A percentile compares a stretch with the other conserved stretches of the same genome.
phyloP scores from a whole-genome alignment of 208 protist genomes.

The Wallacemonas collosoma region DNA sequence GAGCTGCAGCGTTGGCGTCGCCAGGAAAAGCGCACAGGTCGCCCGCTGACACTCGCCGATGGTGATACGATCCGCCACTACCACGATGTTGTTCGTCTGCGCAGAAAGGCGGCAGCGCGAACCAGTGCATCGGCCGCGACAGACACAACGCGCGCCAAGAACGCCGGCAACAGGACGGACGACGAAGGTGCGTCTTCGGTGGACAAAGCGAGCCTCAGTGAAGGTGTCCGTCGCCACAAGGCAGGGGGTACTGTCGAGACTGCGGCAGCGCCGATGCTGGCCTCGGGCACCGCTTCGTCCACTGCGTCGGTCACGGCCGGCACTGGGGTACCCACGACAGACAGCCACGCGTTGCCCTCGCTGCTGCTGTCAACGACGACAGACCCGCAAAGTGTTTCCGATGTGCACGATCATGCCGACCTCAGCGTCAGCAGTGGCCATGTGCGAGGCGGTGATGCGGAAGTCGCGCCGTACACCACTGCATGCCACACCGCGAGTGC shows the following conservation, averaged over 20 bases:
- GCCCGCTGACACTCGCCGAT: conserved; percentile 18
- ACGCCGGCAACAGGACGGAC: not conserved
- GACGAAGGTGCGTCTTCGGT: not conserved
- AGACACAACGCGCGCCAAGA: not conserved
- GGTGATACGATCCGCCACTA: conserved; percentile 16
- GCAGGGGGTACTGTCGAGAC: too few relatives aligned
- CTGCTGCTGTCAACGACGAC: conserved; percentile 3
- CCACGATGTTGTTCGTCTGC: not conserved
- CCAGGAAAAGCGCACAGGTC: conserved; percentile 6
- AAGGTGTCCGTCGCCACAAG: too few relatives aligned
- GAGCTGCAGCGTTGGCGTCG: conserved; percentile 18
- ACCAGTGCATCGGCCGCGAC: not conserved
- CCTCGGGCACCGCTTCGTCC: too few relatives aligned
- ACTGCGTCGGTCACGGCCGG: too few relatives aligned
- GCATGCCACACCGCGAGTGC: too few relatives aligned
- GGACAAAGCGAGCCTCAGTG: too few relatives aligned
- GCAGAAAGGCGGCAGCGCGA: not conserved
- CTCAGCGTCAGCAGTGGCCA: not conserved
- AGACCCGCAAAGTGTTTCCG: not conserved
- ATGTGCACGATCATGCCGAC: not conserved
- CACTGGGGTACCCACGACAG: not conserved
- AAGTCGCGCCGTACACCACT: too few relatives aligned
- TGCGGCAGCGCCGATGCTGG: too few relatives aligned
- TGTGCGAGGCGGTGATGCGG: too few relatives aligned
- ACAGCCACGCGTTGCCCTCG: not conserved